A percentile compares a stretch with the other conserved stretches of the same genome.
Evolutionary conservation across 768 basidiomycete genomes (phyloP).

Genomic region (Auriscalpium vulgare): DNA sequence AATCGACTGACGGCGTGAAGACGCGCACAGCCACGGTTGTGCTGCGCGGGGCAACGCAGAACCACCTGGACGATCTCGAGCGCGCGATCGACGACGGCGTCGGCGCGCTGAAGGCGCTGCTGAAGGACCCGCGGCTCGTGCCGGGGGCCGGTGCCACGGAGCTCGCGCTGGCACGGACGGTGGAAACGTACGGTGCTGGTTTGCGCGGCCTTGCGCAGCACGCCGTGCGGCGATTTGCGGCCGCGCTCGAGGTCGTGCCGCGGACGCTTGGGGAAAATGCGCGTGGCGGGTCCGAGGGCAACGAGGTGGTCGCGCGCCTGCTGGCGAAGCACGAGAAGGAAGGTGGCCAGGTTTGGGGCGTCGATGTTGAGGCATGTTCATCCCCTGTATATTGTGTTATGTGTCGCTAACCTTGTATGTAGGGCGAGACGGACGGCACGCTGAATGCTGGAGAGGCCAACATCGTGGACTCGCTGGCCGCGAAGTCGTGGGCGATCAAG

Average conservation of each 20-base stretch:
- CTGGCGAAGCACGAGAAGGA: slow-evolving; percentile 86
- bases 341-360: slow-evolving; percentile 70
- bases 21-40: slow-evolving; percentile 92
- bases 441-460: slow-evolving; percentile 50
- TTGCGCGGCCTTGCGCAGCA: slow-evolving; percentile 91
- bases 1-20: slow-evolving; percentile 44
- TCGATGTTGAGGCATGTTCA: slow-evolving; percentile 73
- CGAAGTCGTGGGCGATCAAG: slow-evolving; percentile 84
- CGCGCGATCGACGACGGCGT: slow-evolving; percentile 95
- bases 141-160: slow-evolving; percentile 94
- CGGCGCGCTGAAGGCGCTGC: slow-evolving; percentile 86
- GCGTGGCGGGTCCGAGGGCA: slow-evolving; percentile 81
- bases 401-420: slow-evolving; percentile 5
- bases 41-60: slow-evolving; percentile 89
- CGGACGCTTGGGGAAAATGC: slow-evolving; percentile 94
- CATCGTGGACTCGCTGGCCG: slow-evolving; percentile 82
- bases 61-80: slow-evolving; percentile 92
- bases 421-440: slow-evolving; percentile 79
- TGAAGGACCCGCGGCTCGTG: slow-evolving; percentile 86
- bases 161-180: slow-evolving; percentile 79
- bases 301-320: slow-evolving; percentile 81
- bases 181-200: slow-evolving; percentile 82
- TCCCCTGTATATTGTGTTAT: neutral
- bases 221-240: slow-evolving; percentile 83
- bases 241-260: slow-evolving; percentile 87